Evolutionary conservation across 1,284 basidiomycete genomes (phyloP).

Genomic region (Quambalaria eucalypti): DNA sequence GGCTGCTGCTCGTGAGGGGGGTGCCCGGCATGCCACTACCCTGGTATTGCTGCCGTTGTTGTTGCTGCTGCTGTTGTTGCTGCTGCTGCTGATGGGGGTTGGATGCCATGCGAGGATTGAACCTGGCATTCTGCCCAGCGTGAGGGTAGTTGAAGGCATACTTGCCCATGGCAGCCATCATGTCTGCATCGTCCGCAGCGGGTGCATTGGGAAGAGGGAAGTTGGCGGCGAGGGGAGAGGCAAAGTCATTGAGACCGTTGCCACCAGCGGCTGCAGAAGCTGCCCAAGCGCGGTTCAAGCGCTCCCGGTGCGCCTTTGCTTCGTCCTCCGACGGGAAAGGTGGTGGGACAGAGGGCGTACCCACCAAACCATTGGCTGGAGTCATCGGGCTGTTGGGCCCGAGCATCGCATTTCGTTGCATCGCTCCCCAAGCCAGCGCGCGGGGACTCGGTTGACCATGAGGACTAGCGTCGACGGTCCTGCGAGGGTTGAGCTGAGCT

Average conservation of each 20-base stretch:
- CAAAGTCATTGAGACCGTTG: background rate
- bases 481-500: background rate
- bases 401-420: constrained; percentile 33
- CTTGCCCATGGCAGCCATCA: background rate
- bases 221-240: background rate
- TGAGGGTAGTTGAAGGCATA: background rate
- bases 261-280: background rate
- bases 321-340: constrained; percentile 26
- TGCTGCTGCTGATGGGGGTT: background rate
- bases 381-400: constrained; percentile 37
- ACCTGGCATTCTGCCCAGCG: too few relatives aligned
- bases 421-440: constrained; percentile 25
- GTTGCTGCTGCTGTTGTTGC: background rate
- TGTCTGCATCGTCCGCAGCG: background rate
- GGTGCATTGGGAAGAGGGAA: background rate
- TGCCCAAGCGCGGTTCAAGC: constrained; percentile 34
- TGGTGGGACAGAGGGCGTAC: constrained; percentile 22
- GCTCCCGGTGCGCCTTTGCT: constrained; percentile 28
- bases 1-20: background rate
- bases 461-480: background rate
- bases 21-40: background rate
- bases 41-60: background rate
- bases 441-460: constrained; percentile 14
- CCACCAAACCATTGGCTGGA: constrained; percentile 14
- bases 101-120: too few relatives aligned